Percentiles rank a stretch among this genome's conserved stretches.
These are phyloP conservation scores for Coniosporium tulheliwenetii DNA, from an alignment of 2,329 filamentous ascomycete genomes.

Conservation along the genomic window DNA sequence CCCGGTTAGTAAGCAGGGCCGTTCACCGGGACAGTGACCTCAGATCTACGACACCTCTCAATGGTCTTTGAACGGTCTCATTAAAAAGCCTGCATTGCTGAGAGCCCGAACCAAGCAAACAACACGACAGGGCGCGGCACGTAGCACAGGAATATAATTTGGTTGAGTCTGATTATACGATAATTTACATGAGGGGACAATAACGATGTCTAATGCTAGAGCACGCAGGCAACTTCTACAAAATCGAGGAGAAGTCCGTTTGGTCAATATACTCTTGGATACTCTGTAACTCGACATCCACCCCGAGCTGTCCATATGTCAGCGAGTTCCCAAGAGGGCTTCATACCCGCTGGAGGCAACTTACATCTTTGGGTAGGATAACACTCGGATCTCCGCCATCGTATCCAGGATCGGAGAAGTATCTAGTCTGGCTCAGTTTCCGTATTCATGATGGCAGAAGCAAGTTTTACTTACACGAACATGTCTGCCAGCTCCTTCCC, in stretches of 20 bases:
- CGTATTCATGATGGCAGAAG: too few relatives aligned
- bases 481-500: constrained; percentile 17
- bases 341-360: neutral
- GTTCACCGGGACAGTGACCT: too few relatives aligned
- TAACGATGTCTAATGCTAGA: too few relatives aligned
- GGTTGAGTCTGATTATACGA: too few relatives aligned
- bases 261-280: constrained; percentile 13
- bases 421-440: constrained; percentile 2
- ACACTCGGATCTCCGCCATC: constrained; percentile 17
- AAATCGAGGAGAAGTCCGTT: constrained; percentile 11
- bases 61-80: too few relatives aligned
- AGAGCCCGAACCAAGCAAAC: too few relatives aligned
- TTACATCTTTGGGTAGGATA: constrained; percentile 13
- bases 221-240: constrained; percentile 1
- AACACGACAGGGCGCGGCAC: too few relatives aligned
- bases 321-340: neutral
- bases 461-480: constrained; percentile 4
- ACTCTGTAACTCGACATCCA: constrained; percentile 9
- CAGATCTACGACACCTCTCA: too few relatives aligned
- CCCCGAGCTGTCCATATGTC: constrained; percentile 4
- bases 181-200: too few relatives aligned
- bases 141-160: too few relatives aligned
- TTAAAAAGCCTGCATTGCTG: too few relatives aligned
- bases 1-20: too few relatives aligned
- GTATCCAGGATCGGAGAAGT: constrained; percentile 20